Conservation (phyloP, 2,329 filamentous ascomycete species). For the Diaporthe amygdali region DNA sequence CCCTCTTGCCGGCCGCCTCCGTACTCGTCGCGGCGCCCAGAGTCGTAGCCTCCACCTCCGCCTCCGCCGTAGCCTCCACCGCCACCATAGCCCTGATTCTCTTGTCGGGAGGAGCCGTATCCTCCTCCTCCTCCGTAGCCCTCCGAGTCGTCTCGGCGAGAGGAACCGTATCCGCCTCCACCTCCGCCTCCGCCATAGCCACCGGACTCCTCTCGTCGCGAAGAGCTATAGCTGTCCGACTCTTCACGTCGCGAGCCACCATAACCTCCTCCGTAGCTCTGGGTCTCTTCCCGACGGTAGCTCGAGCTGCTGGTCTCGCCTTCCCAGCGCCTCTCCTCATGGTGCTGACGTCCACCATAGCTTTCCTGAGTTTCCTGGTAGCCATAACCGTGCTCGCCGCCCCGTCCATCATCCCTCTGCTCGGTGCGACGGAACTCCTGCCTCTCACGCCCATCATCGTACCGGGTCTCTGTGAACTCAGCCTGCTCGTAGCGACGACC, state of each 20-base stretch:
- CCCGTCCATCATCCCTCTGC: constrained; percentile 51
- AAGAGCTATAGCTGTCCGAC: constrained; percentile 27
- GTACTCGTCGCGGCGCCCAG: constrained; percentile 31
- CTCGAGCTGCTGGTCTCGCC: constrained; percentile 32
- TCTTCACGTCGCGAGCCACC: constrained; percentile 30
- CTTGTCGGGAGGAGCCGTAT: constrained; percentile 14
- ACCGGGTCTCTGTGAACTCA: constrained; percentile 63
- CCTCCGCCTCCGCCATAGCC: too few relatives aligned
- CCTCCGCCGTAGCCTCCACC: constrained; percentile 26
- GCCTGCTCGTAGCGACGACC: constrained; percentile 65
- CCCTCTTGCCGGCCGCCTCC: constrained; percentile 26
- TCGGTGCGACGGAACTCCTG: constrained; percentile 69
- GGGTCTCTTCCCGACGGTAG: constrained; percentile 33
- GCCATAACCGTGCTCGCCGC: constrained; percentile 52
- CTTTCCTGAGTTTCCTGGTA: constrained; percentile 65
- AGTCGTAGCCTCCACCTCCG: constrained; percentile 7
- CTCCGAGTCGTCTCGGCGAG: constrained; percentile 29
- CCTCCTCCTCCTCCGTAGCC: constrained; percentile 29
- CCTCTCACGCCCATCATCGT: constrained; percentile 60
- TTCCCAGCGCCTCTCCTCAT: constrained; percentile 57
- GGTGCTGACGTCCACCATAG: constrained; percentile 62
- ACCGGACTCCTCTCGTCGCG: constrained; percentile 6
- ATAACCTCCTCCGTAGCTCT: constrained; percentile 31
- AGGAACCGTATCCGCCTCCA: constrained; percentile 28
- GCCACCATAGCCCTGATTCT: constrained; percentile 26